A percentile compares a stretch with the other conserved stretches of the same genome.
Conservation (phyloP, 768 basidiomycete species). For the Hericium alpestre region DNA sequence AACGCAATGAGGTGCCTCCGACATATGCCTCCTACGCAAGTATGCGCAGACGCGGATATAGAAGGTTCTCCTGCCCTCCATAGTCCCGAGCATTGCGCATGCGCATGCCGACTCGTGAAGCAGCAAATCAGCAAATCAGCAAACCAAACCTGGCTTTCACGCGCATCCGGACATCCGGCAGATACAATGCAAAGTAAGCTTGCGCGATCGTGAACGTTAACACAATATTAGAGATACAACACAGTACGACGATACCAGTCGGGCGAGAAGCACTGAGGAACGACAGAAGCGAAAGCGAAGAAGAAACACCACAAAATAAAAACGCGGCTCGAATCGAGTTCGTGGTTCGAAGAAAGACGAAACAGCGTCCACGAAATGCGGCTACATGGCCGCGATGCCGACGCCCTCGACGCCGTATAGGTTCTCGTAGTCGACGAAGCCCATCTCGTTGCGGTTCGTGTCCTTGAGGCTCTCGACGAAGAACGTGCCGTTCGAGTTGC, state of each 20-base stretch:
- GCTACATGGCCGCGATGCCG: constrained; percentile 30
- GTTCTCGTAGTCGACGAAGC: constrained; percentile 90
- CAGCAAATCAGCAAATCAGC: too few relatives aligned
- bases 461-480: constrained; percentile 86
- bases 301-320: neutral
- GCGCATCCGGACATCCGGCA: too few relatives aligned
- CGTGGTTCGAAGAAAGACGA: neutral
- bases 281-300: neutral
- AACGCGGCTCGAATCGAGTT: neutral
- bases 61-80: too few relatives aligned
- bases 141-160: too few relatives aligned
- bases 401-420: constrained; percentile 82
- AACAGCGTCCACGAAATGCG: neutral
- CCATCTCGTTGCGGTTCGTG: constrained; percentile 81
- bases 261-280: neutral
- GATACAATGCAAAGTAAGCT: neutral
- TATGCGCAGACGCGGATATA: too few relatives aligned
- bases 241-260: neutral
- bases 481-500: constrained; percentile 92
- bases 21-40: too few relatives aligned
- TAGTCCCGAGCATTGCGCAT: too few relatives aligned
- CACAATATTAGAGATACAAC: constrained; percentile 1
- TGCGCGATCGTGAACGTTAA: neutral
- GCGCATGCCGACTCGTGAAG: too few relatives aligned
- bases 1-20: too few relatives aligned